Percentiles rank a stretch among this genome's conserved stretches.
Evolutionary conservation across 2,329 filamentous ascomycete species (phyloP).

Genomic region (Botryotinia narcissicola): DNA sequence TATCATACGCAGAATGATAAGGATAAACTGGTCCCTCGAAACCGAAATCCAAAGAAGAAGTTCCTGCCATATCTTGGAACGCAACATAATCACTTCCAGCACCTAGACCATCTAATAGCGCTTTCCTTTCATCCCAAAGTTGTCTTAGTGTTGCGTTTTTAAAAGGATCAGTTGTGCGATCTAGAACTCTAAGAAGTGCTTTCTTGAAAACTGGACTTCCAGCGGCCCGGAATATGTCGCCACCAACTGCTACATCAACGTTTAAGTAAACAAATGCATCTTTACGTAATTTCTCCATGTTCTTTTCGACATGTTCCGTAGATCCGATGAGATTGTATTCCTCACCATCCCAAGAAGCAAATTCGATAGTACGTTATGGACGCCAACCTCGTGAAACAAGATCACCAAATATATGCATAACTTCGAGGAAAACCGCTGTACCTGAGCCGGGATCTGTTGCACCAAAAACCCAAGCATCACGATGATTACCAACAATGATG

Average conservation of each 20-base stretch:
- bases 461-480: conserved; percentile 89
- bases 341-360: conserved; percentile 92
- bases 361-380: conserved; percentile 90
- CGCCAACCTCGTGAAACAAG: conserved; percentile 78
- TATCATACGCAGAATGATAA: conserved; percentile 84
- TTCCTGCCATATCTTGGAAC: conserved; percentile 89
- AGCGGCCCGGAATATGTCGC: conserved; percentile 69
- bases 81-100: conserved; percentile 80
- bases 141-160: conserved; percentile 70
- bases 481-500: conserved; percentile 88
- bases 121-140: conserved; percentile 68
- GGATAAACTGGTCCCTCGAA: conserved; percentile 68
- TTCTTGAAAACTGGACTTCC: conserved; percentile 79
- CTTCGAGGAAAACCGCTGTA: conserved; percentile 86
- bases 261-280: conserved; percentile 88
- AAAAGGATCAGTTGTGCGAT: conserved; percentile 69
- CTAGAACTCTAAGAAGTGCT: conserved; percentile 69
- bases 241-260: conserved; percentile 78
- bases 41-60: conserved; percentile 79
- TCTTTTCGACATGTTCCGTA: conserved; percentile 90
- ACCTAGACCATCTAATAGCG: conserved; percentile 65
- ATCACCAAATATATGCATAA: conserved; percentile 80
- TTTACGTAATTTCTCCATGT: conserved; percentile 67
- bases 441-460: conserved; percentile 83
- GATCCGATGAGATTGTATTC: conserved; percentile 94